Evolutionary conservation across 1,139 yeast species (phyloP), one percentile per base, ranked within the genome.

Genomic region (Petasospora fabianii): DNA sequence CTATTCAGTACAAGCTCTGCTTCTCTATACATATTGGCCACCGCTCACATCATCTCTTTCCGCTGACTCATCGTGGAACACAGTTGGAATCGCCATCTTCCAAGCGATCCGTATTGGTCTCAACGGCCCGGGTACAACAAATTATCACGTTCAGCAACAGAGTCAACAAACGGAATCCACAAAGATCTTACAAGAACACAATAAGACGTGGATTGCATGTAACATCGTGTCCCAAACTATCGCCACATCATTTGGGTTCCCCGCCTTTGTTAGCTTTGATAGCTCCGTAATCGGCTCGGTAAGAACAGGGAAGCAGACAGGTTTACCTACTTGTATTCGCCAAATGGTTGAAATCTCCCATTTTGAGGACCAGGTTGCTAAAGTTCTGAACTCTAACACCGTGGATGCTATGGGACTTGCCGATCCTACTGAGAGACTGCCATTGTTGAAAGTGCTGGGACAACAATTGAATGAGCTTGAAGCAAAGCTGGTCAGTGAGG

Each of bases 1-100:
- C 0, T 90, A 83, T 56, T 84, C 96, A 0, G 97, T 90, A 1
- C 98, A 92, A 59, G 97, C 97, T 0, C 83, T 90, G 49, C 64
- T 92, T 24, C 67, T 92, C 6, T 87, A 85, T 59, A 82, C 97
- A 1, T 80, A 83, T 60, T 92, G 97, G 97, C 97, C 97, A 0
- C 96, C 97, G 3, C 72, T 90, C 34, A 86, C 97, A 0, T 87
- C 97, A 1, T 86, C 97, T 0, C 70, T 92, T 35, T 84, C 95
- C 61, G 96, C 97, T 0, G 97, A 92, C 56, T 84, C 96, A 5
- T 84, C 96, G 4, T 92, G 97, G 94, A 86, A 84, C 55, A 86
- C 97, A 1, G 83, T 87, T 13, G 97, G 97, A 0, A 80, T 86
- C 33, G 97, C 97, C 3, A 71, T 88, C 55, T 85, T 85, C 58